A percentile compares a stretch with the other conserved stretches of the same genome.
phyloP scores from a whole-genome alignment of 2,329 filamentous ascomycete genomes.

The Ceratocystis colombiana region DNA sequence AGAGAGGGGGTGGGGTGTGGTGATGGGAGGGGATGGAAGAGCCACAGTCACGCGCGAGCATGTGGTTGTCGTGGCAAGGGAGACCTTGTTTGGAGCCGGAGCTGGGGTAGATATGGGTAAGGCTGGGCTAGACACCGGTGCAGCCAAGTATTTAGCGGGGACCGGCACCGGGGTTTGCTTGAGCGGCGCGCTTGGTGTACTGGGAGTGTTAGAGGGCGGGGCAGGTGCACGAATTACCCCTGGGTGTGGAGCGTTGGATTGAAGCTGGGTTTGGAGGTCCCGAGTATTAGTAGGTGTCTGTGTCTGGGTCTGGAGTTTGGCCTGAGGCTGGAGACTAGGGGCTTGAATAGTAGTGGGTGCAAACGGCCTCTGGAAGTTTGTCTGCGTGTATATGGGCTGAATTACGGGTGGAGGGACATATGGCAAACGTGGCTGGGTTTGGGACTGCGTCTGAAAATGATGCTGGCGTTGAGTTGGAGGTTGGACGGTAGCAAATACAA shows the following conservation, averaged over 20 bases:
- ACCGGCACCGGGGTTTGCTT: constrained; percentile 40
- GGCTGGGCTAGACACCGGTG: constrained; percentile 12
- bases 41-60: neutral
- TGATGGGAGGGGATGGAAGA: neutral
- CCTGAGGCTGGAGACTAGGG: neutral
- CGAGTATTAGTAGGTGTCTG: too few species aligned
- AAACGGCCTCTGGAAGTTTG: neutral
- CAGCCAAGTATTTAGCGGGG: constrained; percentile 34
- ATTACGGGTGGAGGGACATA: neutral
- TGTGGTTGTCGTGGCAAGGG: too few species aligned
- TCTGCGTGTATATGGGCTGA: neutral
- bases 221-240: neutral
- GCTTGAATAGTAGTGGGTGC: neutral
- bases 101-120: constrained; percentile 19
- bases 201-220: neutral
- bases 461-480: constrained; percentile 7
- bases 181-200: constrained; percentile 20
- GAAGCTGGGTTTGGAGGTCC: too few species aligned
- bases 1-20: neutral
- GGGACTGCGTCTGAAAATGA: neutral
- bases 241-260: neutral
- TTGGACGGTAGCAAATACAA: neutral
- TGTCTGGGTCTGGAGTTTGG: neutral
- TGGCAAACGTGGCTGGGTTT: neutral
- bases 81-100: neutral